Percentiles rank a stretch among this genome's conserved stretches.
Conservation (phyloP, 805 yeast genomes). For the Yarrowia porcina region DNA sequence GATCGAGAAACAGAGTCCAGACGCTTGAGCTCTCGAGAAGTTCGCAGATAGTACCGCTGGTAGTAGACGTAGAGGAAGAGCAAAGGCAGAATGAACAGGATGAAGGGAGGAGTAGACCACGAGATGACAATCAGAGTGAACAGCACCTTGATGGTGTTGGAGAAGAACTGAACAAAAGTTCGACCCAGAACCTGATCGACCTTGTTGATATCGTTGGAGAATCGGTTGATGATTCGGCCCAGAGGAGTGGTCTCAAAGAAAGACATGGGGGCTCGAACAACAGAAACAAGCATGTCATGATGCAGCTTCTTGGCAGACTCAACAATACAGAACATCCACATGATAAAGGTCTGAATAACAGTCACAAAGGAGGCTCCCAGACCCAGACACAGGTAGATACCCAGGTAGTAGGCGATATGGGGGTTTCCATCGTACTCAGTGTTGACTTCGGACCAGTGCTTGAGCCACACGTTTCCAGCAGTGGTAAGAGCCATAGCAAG, state of each 20-base stretch:
- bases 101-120: constrained; percentile 83
- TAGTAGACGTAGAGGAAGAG: constrained; percentile 61
- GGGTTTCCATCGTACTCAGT: constrained; percentile 68
- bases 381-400: constrained; percentile 74
- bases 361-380: constrained; percentile 58
- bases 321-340: constrained; percentile 80
- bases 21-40: constrained; percentile 78
- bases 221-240: constrained; percentile 86
- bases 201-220: constrained; percentile 85
- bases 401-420: constrained; percentile 63
- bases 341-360: constrained; percentile 61
- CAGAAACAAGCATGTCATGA: constrained; percentile 65
- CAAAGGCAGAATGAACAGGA: constrained; percentile 68
- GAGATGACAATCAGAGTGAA: constrained; percentile 82
- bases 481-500: constrained; percentile 60
- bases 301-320: constrained; percentile 73
- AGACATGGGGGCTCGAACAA: constrained; percentile 88
- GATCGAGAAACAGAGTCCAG: constrained; percentile 65
- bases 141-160: constrained; percentile 39
- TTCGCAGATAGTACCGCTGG: constrained; percentile 64
- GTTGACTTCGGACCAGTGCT: constrained; percentile 95
- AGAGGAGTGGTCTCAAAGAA: constrained; percentile 95
- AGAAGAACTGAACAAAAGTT: constrained; percentile 43
- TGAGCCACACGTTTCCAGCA: constrained; percentile 83
- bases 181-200: constrained; percentile 68